Base-by-base conservation (phyloP, 345 rosid species). In the Eucalyptus polyanthemos region DNA sequence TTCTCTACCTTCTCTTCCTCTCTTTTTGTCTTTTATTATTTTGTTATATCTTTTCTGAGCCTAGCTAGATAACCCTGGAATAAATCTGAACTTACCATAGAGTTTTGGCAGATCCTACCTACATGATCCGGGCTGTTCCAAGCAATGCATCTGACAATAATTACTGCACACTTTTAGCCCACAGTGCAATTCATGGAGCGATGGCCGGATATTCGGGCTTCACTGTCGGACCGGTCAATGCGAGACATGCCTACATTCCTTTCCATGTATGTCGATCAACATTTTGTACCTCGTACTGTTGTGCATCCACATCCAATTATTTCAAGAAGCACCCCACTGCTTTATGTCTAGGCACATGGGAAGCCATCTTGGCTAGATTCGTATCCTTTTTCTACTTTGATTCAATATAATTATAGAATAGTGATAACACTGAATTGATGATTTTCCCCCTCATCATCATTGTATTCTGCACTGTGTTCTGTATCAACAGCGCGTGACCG, bases 151-250 rank as follows among this genome's bases (percentile, higher is more conserved):
- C 98, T 8, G 99, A 96, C 92, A 97, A 95, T 90, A 98, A 96
- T 89, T 97, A 94, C 93, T 94, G 97, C 94, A 96, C 98, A 7
- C 96, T 97, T 51, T 97, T 97, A 67, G 98, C 99, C 53, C 98
- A 96, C 42, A 94, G 98, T 89, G 95, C 96, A 49, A 93, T 97
- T 91, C 98, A 97, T 89, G 98, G 99, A 92, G 98, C 98, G 80
- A 95, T 97, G 99, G 99, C 99, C 24, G 99, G 99, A 44, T 96
- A 94, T 88, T 93, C 99, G 4, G 99, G 99, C 92, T 96, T 94
- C 90, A 93, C 96, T 29, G 91, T 90, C 85, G 98, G 98, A 88
- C 96, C 91, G 86, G 98, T 96, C 87, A 97, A 97, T 89, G 95
- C 94, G 40, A 93, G 95, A 89, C 99, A 97, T 49, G 89, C 97